Conservation (phyloP, 768 basidiomycete genomes). For the Agaricus blazei region DNA sequence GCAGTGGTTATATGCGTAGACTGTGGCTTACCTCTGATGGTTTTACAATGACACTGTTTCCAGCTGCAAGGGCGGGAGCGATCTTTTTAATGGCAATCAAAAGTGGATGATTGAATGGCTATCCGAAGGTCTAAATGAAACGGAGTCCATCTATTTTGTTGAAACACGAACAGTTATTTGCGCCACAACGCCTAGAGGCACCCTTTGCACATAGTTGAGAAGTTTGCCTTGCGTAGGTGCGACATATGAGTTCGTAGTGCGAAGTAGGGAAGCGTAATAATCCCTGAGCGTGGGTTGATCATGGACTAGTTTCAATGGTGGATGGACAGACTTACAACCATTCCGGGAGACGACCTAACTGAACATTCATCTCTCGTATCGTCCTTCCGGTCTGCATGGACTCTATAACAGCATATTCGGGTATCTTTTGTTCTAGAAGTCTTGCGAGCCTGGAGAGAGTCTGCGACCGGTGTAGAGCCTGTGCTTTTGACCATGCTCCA, state of each 20-base stretch:
- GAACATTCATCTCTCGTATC: constrained; percentile 81
- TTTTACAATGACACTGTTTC: constrained; percentile 80
- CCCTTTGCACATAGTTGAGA: constrained; percentile 72
- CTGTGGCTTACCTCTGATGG: constrained; percentile 58
- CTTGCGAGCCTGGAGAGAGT: constrained; percentile 62
- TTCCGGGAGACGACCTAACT: constrained; percentile 73
- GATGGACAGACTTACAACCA: constrained; percentile 60
- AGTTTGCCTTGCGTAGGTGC: constrained; percentile 78
- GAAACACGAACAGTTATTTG: constrained; percentile 65
- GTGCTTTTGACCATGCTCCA: constrained; percentile 67
- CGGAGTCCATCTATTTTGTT: neutral
- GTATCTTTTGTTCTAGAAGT: constrained; percentile 49
- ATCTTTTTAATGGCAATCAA: constrained; percentile 88
- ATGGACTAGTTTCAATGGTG: neutral
- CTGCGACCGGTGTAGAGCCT: constrained; percentile 54
- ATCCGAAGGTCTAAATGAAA: neutral
- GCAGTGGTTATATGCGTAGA: neutral
- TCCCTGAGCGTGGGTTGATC: constrained; percentile 36
- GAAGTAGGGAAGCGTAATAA: constrained; percentile 70
- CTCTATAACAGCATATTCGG: constrained; percentile 61
- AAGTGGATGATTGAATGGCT: constrained; percentile 91
- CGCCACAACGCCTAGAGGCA: constrained; percentile 85
- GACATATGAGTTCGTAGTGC: constrained; percentile 65
- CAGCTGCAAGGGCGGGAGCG: constrained; percentile 78
- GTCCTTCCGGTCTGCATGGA: constrained; percentile 74